Conservation (phyloP, 371 early-diverging fungal species). For the Rhizopus sp. region DNA sequence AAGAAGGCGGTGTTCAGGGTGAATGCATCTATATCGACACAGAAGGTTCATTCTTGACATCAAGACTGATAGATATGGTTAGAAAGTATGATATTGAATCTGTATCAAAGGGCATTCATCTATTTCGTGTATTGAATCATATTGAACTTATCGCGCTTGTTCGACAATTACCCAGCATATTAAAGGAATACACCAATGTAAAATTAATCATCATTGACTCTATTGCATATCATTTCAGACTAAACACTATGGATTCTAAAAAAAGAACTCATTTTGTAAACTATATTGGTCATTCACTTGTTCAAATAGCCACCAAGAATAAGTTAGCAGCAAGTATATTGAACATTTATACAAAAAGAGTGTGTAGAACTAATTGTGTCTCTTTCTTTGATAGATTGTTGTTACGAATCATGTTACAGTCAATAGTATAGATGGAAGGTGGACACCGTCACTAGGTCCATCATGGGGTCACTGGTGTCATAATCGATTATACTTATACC, state of each 20-base stretch:
- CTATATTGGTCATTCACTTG: slow-evolving; percentile 46
- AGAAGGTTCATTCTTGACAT: slow-evolving; percentile 59
- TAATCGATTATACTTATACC: slow-evolving; percentile 23
- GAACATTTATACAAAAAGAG: not conserved
- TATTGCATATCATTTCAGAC: slow-evolving; percentile 66
- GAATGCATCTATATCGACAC: slow-evolving; percentile 75
- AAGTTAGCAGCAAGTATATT: slow-evolving; percentile 41
- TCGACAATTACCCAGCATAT: slow-evolving; percentile 50
- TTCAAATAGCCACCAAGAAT: slow-evolving; percentile 42
- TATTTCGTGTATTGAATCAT: slow-evolving; percentile 53
- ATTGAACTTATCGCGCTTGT: slow-evolving; percentile 55
- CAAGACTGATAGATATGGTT: slow-evolving; percentile 48
- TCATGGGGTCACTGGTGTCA: slow-evolving; percentile 25
- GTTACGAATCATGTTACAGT: slow-evolving; percentile 25
- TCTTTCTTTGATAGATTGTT: slow-evolving; percentile 8
- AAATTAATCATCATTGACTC: slow-evolving; percentile 66
- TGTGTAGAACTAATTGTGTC: not conserved
- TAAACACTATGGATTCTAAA: slow-evolving; percentile 47
- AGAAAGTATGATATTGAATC: slow-evolving; percentile 8
- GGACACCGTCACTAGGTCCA: slow-evolving; percentile 22
- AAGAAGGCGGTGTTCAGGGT: slow-evolving; percentile 44
- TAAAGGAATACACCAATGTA: slow-evolving; percentile 45
- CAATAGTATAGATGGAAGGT: slow-evolving; percentile 8
- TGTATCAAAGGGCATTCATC: slow-evolving; percentile 49
- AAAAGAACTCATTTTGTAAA: slow-evolving; percentile 48